A percentile compares a stretch with the other conserved stretches of the same genome.
Conservation (phyloP, 1,284 basidiomycete genomes). For the Cerioporus squamosus region DNA sequence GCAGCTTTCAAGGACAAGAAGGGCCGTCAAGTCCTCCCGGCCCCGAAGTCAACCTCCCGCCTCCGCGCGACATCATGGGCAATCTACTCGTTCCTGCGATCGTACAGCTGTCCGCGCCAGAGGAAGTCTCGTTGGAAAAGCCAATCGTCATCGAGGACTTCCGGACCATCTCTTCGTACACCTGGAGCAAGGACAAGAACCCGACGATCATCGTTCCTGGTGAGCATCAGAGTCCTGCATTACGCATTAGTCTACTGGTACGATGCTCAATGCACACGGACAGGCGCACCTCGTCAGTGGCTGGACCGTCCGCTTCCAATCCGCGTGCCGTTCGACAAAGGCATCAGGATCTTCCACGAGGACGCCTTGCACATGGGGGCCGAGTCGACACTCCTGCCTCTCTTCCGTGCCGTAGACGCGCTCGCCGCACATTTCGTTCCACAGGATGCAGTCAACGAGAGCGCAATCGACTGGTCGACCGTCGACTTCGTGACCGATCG, state of each 20-base stretch:
- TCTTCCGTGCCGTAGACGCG: conserved; percentile 53
- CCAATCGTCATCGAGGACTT: conserved; percentile 32
- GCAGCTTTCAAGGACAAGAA: no score
- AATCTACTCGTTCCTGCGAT: conserved; percentile 14
- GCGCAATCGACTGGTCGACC: conserved; percentile 46
- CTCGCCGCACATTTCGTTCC: conserved; percentile 33
- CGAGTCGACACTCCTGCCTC: conserved; percentile 45
- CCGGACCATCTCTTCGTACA: conserved; percentile 54
- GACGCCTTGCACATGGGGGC: conserved; percentile 50
- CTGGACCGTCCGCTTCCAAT: conserved; percentile 47
- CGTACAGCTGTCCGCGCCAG: conserved; percentile 1
- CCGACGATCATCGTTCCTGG: conserved; percentile 62
- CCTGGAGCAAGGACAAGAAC: conserved; percentile 44
- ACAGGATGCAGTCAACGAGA: not conserved
- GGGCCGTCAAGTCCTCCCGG: not conserved
- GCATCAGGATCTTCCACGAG: conserved; percentile 50
- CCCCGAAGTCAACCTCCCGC: conserved; percentile 10
- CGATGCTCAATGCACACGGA: not conserved
- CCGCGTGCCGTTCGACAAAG: conserved; percentile 50
- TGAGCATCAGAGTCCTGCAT: conserved; percentile 19
- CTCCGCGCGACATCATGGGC: conserved; percentile 16
- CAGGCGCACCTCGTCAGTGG: conserved; percentile 60
- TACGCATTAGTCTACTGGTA: not conserved
- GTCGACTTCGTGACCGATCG: conserved; percentile 63
- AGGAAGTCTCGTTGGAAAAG: conserved; percentile 1